Base-by-base conservation (phyloP, 192 early-diverging fungal genomes). In the Phycomyces nitens region DNA sequence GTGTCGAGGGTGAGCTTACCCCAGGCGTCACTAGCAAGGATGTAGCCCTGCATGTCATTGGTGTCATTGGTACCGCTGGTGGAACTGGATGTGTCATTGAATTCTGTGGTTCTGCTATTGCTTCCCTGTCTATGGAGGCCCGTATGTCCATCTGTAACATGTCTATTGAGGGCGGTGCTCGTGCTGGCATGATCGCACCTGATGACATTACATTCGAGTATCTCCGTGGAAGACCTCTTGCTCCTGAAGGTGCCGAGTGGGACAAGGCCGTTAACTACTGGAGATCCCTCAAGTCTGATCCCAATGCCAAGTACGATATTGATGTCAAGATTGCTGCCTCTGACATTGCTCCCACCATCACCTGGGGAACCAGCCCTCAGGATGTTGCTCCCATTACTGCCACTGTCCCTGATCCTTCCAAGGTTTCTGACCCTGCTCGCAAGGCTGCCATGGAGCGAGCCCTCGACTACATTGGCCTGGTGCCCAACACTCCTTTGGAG, bases 111-210 rank as follows among this genome's bases (percentile, higher is more conserved):
- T 58, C 68, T 9, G 82, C 80, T 16, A 79, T 89, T 50, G 64
- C 76, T 20, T 40, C 61, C 9, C 57, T 87, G 5, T 82, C 82
- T n/a, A 84, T 89, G 75, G 87, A 89, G 64, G 77, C 84, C 9
- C 65, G 87, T 58, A 89, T 89, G 87, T 85, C 87, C 40, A 83
- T 89, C 59, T 89, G 87, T 72, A 89, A 89, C 74, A 89, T 89
- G 87, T 77, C 85, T 9, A 89, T 89, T 68, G 87, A 89, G 68
- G 87, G 75, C 27, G 87, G 87, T 60, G 87, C 87, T 39, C 77
- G 87, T 26, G 87, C 87, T 26, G 87, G 87, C 57, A 84, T 89
- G 85, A 80, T 89, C 69, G 85, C 87, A 11, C 85, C 87, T 21
- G 87, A 89, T 74, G 68, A 86, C 18, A 77, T 80, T 62, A 89